These are phyloP conservation scores for Turnera subulata DNA, from an alignment of 345 rosid genomes.

Conservation along the genomic window DNA sequence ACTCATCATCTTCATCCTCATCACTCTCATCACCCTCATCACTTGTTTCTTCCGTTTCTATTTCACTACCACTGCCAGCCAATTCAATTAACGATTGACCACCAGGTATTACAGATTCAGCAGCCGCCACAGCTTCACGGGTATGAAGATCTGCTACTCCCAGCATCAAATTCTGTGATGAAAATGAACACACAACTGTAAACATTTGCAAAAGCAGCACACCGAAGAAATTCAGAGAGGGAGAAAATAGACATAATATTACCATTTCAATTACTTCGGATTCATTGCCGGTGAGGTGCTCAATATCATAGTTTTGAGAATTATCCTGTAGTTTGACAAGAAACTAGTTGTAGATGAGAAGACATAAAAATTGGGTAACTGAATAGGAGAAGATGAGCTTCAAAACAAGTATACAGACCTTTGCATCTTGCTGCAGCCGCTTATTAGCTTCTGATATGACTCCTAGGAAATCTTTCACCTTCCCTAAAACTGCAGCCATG, in stretches of 20 bases:
- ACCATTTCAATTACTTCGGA: constrained; percentile 78
- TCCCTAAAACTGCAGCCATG: constrained; percentile 52
- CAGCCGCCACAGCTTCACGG: constrained; percentile 73
- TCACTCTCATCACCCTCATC: constrained; percentile 18
- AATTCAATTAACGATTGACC: constrained; percentile 27
- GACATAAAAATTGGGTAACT: not conserved
- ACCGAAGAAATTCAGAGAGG: not conserved
- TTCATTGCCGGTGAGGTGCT: constrained; percentile 63
- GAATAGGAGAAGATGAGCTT: not conserved
- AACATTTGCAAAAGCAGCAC: not conserved
- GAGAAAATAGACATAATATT: constrained; percentile 6
- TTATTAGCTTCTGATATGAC: constrained; percentile 68
- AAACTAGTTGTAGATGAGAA: not conserved
- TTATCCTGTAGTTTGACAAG: constrained; percentile 40
- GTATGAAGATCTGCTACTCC: constrained; percentile 93
- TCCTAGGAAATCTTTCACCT: constrained; percentile 66
- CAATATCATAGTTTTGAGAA: constrained; percentile 55
- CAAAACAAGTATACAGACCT: constrained; percentile 24
- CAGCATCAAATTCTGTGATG: constrained; percentile 70
- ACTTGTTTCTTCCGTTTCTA: constrained; percentile 37
- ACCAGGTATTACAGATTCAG: constrained; percentile 64
- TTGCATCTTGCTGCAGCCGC: constrained; percentile 51
- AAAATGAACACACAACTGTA: not conserved
- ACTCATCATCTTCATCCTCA: constrained; percentile 7
- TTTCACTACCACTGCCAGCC: constrained; percentile 28